Percentiles rank a stretch among this genome's conserved stretches.
These are phyloP conservation scores for Ceratobasidium theobromae DNA, from an alignment of 1,284 basidiomycete species.

Conservation along the genomic window DNA sequence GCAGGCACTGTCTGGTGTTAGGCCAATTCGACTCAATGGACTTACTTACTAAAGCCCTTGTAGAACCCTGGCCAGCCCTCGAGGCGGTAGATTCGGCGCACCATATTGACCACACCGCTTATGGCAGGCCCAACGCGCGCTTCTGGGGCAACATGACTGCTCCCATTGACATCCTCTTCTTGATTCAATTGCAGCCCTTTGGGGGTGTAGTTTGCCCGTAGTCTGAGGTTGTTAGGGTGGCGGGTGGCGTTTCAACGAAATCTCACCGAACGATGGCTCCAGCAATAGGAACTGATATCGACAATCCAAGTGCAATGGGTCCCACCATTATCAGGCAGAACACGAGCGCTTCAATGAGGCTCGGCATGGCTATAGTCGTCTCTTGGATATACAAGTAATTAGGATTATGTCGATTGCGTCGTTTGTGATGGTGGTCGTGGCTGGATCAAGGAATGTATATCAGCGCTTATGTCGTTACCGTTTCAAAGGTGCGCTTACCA, in stretches of 20 bases:
- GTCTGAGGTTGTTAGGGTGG: constrained; percentile 32
- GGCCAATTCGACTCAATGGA: not conserved
- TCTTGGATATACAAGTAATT: not conserved
- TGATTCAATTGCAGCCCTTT: constrained; percentile 67
- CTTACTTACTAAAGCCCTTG: constrained; percentile 74
- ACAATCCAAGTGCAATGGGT: constrained; percentile 42
- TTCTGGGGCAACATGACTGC: constrained; percentile 59
- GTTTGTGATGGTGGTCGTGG: not conserved
- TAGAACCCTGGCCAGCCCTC: constrained; percentile 83
- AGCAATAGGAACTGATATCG: constrained; percentile 45
- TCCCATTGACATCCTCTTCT: constrained; percentile 62
- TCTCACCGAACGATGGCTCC: constrained; percentile 42
- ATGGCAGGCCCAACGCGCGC: constrained; percentile 47
- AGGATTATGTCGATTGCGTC: not conserved
- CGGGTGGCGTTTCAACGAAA: not conserved
- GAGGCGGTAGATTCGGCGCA: constrained; percentile 69
- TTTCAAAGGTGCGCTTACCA: not conserved
- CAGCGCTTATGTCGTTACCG: not conserved
- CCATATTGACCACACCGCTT: constrained; percentile 60
- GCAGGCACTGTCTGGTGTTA: constrained; percentile 64
- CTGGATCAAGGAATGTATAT: not conserved
- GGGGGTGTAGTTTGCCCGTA: constrained; percentile 50
- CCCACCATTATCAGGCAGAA: constrained; percentile 44
- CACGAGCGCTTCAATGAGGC: constrained; percentile 41
- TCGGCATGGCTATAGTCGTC: not conserved